phyloP scores from a whole-genome alignment of 805 yeast genomes.

The Sugiyamaella smithiae region DNA sequence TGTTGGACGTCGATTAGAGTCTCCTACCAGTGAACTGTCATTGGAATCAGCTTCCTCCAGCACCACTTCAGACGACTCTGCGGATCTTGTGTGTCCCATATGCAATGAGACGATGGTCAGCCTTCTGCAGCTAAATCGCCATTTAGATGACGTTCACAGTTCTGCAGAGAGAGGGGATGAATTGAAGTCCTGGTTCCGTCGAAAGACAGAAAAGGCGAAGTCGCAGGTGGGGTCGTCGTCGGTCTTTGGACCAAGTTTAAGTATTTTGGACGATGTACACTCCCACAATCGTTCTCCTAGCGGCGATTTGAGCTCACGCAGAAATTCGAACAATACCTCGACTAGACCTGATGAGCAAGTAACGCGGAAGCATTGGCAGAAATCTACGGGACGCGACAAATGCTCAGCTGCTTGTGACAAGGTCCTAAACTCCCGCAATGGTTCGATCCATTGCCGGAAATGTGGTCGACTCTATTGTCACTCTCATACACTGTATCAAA shows the following conservation, averaged over 20 bases:
- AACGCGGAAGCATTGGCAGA: slow-evolving; percentile 58
- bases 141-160: slow-evolving; percentile 67
- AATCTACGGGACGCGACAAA: slow-evolving; percentile 41
- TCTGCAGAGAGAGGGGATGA: slow-evolving; percentile 36
- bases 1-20: slow-evolving; percentile 3
- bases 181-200: slow-evolving; percentile 45
- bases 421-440: slow-evolving; percentile 49
- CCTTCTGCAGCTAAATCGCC: slow-evolving; percentile 49
- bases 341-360: slow-evolving; percentile 29
- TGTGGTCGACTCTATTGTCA: slow-evolving; percentile 75
- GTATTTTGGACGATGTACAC: slow-evolving; percentile 41
- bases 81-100: slow-evolving; percentile 57
- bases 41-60: slow-evolving; percentile 20
- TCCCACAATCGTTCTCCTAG: slow-evolving; percentile 1
- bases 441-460: slow-evolving; percentile 65
- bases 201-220: slow-evolving; percentile 40
- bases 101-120: slow-evolving; percentile 60
- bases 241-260: slow-evolving; percentile 34
- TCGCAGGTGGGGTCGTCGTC: slow-evolving; percentile 30
- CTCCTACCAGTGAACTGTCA: slow-evolving; percentile 21
- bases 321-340: not conserved
- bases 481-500: slow-evolving; percentile 54
- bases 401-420: slow-evolving; percentile 48
- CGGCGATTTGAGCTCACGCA: not conserved
- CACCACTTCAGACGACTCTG: slow-evolving; percentile 21